These are phyloP conservation scores for Dillenia turbinata DNA, from an alignment of 164 flowering plant species.

Conservation along the genomic window DNA sequence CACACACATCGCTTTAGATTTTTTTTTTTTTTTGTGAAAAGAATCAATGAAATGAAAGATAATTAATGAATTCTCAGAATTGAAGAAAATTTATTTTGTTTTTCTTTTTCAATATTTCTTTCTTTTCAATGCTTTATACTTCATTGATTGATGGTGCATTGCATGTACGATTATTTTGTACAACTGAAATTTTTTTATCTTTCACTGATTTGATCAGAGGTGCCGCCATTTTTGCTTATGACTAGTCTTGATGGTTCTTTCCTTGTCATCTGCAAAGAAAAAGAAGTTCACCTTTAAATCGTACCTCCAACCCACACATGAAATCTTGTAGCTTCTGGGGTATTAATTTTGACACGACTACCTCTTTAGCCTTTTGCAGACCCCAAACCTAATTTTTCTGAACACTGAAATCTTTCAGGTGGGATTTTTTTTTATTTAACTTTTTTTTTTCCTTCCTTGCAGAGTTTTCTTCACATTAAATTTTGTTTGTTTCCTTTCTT, in stretches of 20 bases:
- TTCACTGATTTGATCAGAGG: constrained; percentile 35
- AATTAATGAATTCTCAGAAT: neutral
- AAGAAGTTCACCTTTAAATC: neutral
- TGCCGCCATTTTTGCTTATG: constrained; percentile 51
- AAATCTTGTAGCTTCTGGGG: too few relatives aligned
- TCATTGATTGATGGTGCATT: constrained; percentile 27
- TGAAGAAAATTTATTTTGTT: constrained; percentile 1
- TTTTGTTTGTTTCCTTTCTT: too few relatives aligned
- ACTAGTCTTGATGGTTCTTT: neutral
- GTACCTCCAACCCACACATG: neutral
- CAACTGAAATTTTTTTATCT: constrained; percentile 14
- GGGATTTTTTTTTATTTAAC: too few relatives aligned
- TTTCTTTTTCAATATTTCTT: constrained; percentile 13
- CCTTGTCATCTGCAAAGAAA: neutral
- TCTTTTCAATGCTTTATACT: neutral
- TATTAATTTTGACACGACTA: too few relatives aligned
- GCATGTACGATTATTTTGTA: neutral
- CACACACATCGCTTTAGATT: neutral
- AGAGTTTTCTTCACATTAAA: too few relatives aligned
- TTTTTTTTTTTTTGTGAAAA: too few relatives aligned
- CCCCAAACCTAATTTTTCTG: too few relatives aligned
- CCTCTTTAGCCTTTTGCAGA: too few relatives aligned
- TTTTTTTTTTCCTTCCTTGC: too few relatives aligned
- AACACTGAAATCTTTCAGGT: too few relatives aligned
- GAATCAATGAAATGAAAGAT: too few relatives aligned